A percentile compares a stretch with the other conserved stretches of the same genome.
Conservation (phyloP, 768 basidiomycete genomes). For the Boletus sp. region DNA sequence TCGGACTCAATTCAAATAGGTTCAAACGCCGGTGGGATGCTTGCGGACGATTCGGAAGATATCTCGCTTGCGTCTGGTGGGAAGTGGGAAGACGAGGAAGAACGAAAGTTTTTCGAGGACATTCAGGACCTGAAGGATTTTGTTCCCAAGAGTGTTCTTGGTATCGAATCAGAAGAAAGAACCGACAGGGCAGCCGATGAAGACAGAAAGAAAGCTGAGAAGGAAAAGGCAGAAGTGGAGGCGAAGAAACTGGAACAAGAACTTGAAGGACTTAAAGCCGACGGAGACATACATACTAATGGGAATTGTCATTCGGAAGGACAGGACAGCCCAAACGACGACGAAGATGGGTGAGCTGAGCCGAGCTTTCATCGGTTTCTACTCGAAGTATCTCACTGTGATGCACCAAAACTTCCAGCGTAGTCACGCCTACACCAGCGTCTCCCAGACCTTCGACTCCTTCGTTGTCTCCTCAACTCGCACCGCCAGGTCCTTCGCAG, state of each 20-base stretch:
- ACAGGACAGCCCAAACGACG: slow-evolving; percentile 23
- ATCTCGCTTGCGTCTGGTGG: slow-evolving; percentile 50
- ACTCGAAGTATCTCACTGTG: slow-evolving; percentile 37
- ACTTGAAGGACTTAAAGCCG: slow-evolving; percentile 55
- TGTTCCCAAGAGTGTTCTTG: slow-evolving; percentile 84
- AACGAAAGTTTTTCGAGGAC: slow-evolving; percentile 90
- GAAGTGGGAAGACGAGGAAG: slow-evolving; percentile 99
- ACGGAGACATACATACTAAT: slow-evolving; percentile 27
- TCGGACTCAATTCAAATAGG: slow-evolving; percentile 81
- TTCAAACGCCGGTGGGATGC: slow-evolving; percentile 37
- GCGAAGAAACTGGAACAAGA: slow-evolving; percentile 76
- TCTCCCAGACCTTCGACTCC: slow-evolving; percentile 63
- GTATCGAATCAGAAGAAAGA: slow-evolving; percentile 46
- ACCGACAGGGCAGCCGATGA: slow-evolving; percentile 42
- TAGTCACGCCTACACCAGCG: slow-evolving; percentile 61
- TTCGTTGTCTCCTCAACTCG: slow-evolving; percentile 63
- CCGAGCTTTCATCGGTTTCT: background rate
- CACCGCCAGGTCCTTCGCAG: slow-evolving; percentile 89
- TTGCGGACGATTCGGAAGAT: slow-evolving; percentile 59
- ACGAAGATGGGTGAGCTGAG: slow-evolving; percentile 28
- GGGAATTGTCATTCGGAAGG: slow-evolving; percentile 13
- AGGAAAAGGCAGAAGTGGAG: slow-evolving; percentile 58
- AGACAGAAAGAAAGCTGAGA: slow-evolving; percentile 49
- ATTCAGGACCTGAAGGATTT: slow-evolving; percentile 88
- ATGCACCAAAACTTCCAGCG: slow-evolving; percentile 29